Evolutionary conservation across 345 rosid species (phyloP).

Genomic region (Citrus sp.): DNA sequence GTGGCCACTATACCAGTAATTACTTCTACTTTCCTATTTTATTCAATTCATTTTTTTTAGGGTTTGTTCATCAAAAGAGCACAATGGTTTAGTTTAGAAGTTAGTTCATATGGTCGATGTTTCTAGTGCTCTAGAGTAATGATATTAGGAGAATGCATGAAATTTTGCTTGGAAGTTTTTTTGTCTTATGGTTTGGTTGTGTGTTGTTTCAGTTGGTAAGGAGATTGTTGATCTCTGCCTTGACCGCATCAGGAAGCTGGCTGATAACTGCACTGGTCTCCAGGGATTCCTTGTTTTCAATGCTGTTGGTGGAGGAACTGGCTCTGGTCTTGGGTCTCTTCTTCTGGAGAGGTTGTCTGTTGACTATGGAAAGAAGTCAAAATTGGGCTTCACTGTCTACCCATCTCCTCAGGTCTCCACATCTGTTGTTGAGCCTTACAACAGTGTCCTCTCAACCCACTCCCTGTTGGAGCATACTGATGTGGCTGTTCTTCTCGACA

Average conservation of each 20-base stretch:
- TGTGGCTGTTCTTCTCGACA: constrained; percentile 59
- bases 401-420: constrained; percentile 83
- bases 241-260: constrained; percentile 74
- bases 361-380: constrained; percentile 70
- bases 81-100: too few species aligned
- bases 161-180: too few species aligned
- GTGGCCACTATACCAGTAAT: constrained; percentile 79
- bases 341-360: constrained; percentile 70
- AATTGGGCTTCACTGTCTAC: constrained; percentile 76
- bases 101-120: too few species aligned
- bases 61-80: too few species aligned
- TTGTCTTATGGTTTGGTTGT: background rate
- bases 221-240: constrained; percentile 78
- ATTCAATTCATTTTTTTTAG: background rate
- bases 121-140: too few species aligned
- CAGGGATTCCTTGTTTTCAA: constrained; percentile 81
- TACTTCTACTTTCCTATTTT: background rate
- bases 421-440: constrained; percentile 76
- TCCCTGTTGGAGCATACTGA: constrained; percentile 74
- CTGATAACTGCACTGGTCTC: constrained; percentile 84
- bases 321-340: constrained; percentile 83
- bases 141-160: too few species aligned
- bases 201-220: constrained; percentile 52
- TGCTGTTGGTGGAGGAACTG: constrained; percentile 83
- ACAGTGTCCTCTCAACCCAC: constrained; percentile 76